phyloP scores from a whole-genome alignment of 331 rosid genomes.

The Quercus lobata region DNA sequence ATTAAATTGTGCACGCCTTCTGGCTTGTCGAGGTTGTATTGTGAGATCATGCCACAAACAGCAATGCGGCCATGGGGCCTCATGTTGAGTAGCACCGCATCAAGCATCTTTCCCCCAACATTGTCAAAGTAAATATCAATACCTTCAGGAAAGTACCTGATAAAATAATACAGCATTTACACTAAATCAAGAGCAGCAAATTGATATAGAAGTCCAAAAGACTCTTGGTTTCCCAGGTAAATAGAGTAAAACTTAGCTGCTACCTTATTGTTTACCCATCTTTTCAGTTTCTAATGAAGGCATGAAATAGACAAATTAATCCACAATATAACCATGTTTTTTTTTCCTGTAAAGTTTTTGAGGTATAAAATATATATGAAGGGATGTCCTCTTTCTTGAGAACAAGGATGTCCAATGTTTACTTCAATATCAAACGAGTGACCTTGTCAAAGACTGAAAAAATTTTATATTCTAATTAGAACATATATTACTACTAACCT shows the following conservation, averaged over 20 bases:
- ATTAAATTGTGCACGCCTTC: constrained; percentile 11
- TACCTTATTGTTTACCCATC: background rate
- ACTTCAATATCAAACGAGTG: background rate
- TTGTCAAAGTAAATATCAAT: constrained; percentile 18
- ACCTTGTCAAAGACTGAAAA: no score
- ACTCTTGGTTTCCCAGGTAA: background rate
- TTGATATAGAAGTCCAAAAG: background rate
- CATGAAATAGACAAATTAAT: background rate
- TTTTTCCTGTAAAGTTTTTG: background rate
- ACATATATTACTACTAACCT: constrained; percentile 2
- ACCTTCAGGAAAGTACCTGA: constrained; percentile 12
- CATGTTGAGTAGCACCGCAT: constrained; percentile 24
- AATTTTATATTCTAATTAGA: background rate
- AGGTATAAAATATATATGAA: background rate
- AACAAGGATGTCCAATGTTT: background rate
- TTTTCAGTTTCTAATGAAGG: no score
- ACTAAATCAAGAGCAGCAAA: background rate
- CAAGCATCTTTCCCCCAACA: constrained; percentile 22
- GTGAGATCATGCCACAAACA: constrained; percentile 17
- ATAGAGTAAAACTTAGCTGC: background rate
- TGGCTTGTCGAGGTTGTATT: background rate
- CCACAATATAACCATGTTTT: background rate
- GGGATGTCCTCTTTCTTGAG: background rate
- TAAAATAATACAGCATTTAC: background rate
- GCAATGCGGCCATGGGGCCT: constrained; percentile 14